phyloP scores from a whole-genome alignment of 345 rosid genomes.

The Gossypium herbaceum region DNA sequence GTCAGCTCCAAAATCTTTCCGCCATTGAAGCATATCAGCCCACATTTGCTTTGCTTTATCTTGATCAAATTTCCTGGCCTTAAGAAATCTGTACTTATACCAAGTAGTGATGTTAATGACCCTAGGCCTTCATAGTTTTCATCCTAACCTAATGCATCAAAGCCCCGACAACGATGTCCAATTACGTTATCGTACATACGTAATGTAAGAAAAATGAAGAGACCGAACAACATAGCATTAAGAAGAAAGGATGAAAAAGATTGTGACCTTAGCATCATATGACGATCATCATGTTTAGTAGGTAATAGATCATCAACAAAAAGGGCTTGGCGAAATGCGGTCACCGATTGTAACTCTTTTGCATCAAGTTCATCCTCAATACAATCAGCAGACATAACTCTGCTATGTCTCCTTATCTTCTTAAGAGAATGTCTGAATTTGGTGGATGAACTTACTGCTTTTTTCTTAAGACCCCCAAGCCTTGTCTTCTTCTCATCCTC shows the following conservation, averaged over 20 bases:
- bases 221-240: not conserved
- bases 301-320: slow-evolving; percentile 77
- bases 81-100: slow-evolving; percentile 51
- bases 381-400: slow-evolving; percentile 47
- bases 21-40: slow-evolving; percentile 85
- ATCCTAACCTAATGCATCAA: not conserved
- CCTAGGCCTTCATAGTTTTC: not conserved
- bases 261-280: slow-evolving; percentile 70
- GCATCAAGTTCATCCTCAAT: slow-evolving; percentile 62
- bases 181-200: too few relatives aligned
- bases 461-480: slow-evolving; percentile 68
- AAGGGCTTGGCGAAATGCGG: slow-evolving; percentile 82
- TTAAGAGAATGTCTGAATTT: slow-evolving; percentile 71
- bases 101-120: not conserved
- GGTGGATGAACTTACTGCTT: slow-evolving; percentile 69
- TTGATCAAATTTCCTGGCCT: slow-evolving; percentile 80
- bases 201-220: not conserved
- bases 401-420: slow-evolving; percentile 65
- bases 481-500: slow-evolving; percentile 71
- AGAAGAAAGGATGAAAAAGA: not conserved
- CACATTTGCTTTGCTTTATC: slow-evolving; percentile 95
- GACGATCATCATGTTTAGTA: slow-evolving; percentile 69
- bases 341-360: slow-evolving; percentile 77
- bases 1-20: slow-evolving; percentile 77
- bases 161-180: too few relatives aligned